Evolutionary conservation across 192 early-diverging fungal genomes (phyloP), one percentile per base, ranked within the genome.

Genomic region (Gamsiella multidivaricata): DNA sequence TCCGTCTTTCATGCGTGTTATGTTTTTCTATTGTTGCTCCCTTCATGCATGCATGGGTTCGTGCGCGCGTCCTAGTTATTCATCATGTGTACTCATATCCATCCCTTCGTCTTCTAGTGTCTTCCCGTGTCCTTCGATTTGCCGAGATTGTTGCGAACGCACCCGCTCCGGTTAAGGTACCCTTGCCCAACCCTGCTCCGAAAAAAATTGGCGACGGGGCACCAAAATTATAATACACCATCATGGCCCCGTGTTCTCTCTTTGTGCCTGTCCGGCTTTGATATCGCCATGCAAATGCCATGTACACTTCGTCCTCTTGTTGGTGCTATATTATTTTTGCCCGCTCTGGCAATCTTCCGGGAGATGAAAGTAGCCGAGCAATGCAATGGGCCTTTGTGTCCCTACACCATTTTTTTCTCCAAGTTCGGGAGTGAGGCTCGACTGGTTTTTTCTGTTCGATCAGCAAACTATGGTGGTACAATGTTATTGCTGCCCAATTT

Each of bases 141-240:
- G 87, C 86, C 20, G 85, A 88, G 59, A 70, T 87, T n/a, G 79
- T 87, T n/a, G 84, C 81, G n/a, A 67, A 67, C 12, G 56, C 76
- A 29, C 60, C 76, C 36, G 69, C 81, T 26, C 74, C 60, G 39
- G 74, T 59, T 49, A 78, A 78, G 74, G 74, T 78, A 78, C 66
- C 73, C 26, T 26, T 53, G 54, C 60, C 74, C 58, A 69, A 58
- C 32, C 74, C 74, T 7, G 66, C 60, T 10, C 65, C 74, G 46
- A 78, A 62, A 78, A 58, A 52, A 47, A 69, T 25, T 54, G 72
- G 72, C 59, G 49, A 68, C 36, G 72, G 72, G 47, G 65, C 72
- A 39, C 59, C 72, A 26, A 76, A 76, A 76, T 22, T 76, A 76
- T 76, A 76, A 75, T 62, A 22, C 49, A 60, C 54, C 7, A 49